Evolutionary conservation across 495 filamentous ascomycete species (phyloP).

Genomic region (Umbilicaria muhlenbergii): DNA sequence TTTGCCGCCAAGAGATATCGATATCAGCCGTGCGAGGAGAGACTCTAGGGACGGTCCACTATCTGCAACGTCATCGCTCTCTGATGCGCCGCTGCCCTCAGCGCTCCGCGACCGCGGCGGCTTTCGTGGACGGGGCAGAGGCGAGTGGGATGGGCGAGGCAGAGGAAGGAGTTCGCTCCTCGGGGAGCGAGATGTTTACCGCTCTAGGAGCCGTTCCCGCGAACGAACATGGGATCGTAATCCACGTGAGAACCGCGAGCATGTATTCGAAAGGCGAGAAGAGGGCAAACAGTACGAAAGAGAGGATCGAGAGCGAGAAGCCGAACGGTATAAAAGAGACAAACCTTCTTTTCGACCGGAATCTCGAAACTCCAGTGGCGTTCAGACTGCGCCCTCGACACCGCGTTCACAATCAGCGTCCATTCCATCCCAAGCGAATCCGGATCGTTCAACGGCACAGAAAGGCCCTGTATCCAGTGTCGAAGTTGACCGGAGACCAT

Average conservation of each 20-base stretch:
- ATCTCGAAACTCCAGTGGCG: constrained; percentile 20
- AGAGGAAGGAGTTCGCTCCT: constrained; percentile 42
- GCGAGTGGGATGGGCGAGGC: constrained; percentile 44
- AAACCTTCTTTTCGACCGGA: constrained; percentile 26
- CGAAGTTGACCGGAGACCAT: constrained; percentile 1
- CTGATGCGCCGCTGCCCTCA: constrained; percentile 37
- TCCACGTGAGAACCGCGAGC: constrained; percentile 25
- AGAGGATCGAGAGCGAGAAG: constrained; percentile 44
- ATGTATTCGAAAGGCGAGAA: constrained; percentile 30
- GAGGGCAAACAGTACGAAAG: constrained; percentile 29
- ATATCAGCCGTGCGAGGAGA: constrained; percentile 32
- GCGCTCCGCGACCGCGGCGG: constrained; percentile 37
- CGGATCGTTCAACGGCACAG: constrained; percentile 6
- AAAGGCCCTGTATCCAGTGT: not conserved
- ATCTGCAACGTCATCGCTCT: constrained; percentile 51
- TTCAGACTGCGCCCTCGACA: constrained; percentile 7
- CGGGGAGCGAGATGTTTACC: constrained; percentile 45
- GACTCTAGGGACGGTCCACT: constrained; percentile 46
- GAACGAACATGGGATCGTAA: constrained; percentile 27
- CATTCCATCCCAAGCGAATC: constrained; percentile 1
- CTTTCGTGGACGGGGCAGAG: constrained; percentile 47
- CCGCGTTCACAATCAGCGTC: constrained; percentile 4
- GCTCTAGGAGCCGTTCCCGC: constrained; percentile 49
- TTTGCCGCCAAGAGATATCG: constrained; percentile 20
- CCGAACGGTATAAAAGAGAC: constrained; percentile 38